Conservation (phyloP, 2,329 filamentous ascomycete genomes). For the Aspergillus caelatus region DNA sequence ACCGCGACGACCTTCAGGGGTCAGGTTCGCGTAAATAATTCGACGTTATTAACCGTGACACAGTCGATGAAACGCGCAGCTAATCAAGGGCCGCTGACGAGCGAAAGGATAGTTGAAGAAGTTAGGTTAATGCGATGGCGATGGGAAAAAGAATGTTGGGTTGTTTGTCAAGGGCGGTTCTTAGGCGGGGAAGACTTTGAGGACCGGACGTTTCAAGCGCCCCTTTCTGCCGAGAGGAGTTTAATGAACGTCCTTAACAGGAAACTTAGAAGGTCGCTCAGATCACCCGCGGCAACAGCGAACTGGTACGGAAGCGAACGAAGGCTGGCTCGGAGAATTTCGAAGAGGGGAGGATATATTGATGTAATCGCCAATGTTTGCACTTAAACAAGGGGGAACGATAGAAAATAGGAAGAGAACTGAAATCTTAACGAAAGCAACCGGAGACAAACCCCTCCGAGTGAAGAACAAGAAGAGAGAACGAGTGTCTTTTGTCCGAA, state of each 20-base stretch:
- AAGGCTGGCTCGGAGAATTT: constrained; percentile 6
- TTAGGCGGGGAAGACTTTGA: constrained; percentile 19
- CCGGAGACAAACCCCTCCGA: constrained; percentile 7
- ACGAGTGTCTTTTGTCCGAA: constrained; percentile 17
- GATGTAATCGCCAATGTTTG: not conserved
- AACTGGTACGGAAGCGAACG: not conserved
- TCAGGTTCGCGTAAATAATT: constrained; percentile 2
- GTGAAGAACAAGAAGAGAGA: constrained; percentile 11
- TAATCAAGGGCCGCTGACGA: not conserved
- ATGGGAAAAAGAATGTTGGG: constrained; percentile 12
- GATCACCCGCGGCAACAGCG: not conserved
- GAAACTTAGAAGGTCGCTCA: constrained; percentile 8
- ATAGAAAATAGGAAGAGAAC: not conserved
- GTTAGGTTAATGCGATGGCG: constrained; percentile 8
- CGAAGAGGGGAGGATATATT: not conserved
- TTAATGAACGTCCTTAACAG: constrained; percentile 18
- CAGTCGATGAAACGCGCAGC: not conserved
- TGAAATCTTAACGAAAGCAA: constrained; percentile 1
- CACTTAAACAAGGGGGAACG: not conserved
- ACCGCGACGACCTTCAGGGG: not conserved
- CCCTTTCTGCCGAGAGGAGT: constrained; percentile 21
- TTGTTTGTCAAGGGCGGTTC: constrained; percentile 16
- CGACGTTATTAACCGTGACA: not conserved
- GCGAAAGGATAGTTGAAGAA: constrained; percentile 4
- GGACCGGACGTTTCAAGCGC: constrained; percentile 23